Conservation (phyloP, 2,329 filamentous ascomycete genomes). For the Phyllosticta citrichinensis region DNA sequence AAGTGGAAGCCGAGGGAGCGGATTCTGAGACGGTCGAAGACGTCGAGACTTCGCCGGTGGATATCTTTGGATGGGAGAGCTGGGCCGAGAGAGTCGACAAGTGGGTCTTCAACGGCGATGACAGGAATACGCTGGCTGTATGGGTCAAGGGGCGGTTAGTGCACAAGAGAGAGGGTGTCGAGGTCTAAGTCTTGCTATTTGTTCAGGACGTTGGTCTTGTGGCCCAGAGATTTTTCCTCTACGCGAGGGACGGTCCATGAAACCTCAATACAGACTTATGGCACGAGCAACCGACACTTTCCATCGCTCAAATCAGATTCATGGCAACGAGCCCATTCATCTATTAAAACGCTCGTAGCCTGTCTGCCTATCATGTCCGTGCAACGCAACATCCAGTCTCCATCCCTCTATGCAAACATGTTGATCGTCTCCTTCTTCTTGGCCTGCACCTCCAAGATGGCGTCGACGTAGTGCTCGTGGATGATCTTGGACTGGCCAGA, state of each 20-base stretch:
- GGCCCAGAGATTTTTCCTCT: not conserved
- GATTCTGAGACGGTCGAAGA: conserved; percentile 16
- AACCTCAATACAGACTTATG: too few relatives aligned
- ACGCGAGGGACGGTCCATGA: too few relatives aligned
- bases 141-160: conserved; percentile 67
- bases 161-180: conserved; percentile 1
- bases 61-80: conserved; percentile 85
- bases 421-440: conserved; percentile 78
- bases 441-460: conserved; percentile 88
- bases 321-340: not conserved
- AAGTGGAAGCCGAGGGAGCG: conserved; percentile 14
- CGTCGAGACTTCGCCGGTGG: conserved; percentile 52
- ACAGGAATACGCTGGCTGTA: conserved; percentile 77
- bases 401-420: conserved; percentile 26
- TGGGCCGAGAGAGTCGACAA: conserved; percentile 83
- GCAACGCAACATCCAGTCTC: not conserved
- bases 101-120: conserved; percentile 91
- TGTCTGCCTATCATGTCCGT: not conserved
- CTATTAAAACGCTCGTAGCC: not conserved
- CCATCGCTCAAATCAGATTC: not conserved
- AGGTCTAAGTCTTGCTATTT: not conserved
- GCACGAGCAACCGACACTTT: too few relatives aligned
- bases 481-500: conserved; percentile 93
- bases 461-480: conserved; percentile 98
- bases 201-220: not conserved